A percentile compares a stretch with the other conserved stretches of the same genome.
Conservation (phyloP, 1,284 basidiomycete species). For the Taiwanofungus camphoratus region DNA sequence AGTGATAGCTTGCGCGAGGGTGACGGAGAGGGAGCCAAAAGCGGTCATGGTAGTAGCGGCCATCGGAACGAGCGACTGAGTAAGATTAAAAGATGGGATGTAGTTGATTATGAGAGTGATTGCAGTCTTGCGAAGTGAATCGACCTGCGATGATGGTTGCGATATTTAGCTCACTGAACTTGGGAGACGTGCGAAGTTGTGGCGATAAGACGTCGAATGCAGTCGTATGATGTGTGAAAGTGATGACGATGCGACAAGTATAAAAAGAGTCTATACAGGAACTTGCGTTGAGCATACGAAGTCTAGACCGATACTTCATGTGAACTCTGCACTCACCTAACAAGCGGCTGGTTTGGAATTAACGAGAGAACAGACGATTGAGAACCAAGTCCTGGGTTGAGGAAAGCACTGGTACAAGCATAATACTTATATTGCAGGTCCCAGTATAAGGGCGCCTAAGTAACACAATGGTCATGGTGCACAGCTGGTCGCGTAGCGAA, state of each 20-base stretch:
- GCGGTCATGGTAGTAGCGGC: slow-evolving; percentile 34
- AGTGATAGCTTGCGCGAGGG: slow-evolving; percentile 65
- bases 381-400: slow-evolving; percentile 33
- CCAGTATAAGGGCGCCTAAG: slow-evolving; percentile 17
- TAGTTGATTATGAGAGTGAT: slow-evolving; percentile 13
- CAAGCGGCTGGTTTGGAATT: slow-evolving; percentile 27
- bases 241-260: slow-evolving; percentile 19
- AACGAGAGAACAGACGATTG: slow-evolving; percentile 26
- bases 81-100: slow-evolving; percentile 13
- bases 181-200: slow-evolving; percentile 19
- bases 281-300: slow-evolving; percentile 6
- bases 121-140: slow-evolving; percentile 30
- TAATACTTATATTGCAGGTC: slow-evolving; percentile 28
- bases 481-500: slow-evolving; percentile 23
- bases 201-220: slow-evolving; percentile 19
- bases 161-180: slow-evolving; percentile 22
- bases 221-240: slow-evolving; percentile 26
- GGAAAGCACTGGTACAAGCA: slow-evolving; percentile 17
- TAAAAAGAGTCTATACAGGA: slow-evolving; percentile 18
- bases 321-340: slow-evolving; percentile 24
- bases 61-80: slow-evolving; percentile 29
- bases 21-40: slow-evolving; percentile 50
- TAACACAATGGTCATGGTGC: slow-evolving; percentile 28
- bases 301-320: neutral
- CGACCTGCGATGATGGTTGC: slow-evolving; percentile 59